A percentile compares a stretch with the other conserved stretches of the same genome.
phyloP scores from a whole-genome alignment of 1,284 basidiomycete species.

The Leccinum subatratum region DNA sequence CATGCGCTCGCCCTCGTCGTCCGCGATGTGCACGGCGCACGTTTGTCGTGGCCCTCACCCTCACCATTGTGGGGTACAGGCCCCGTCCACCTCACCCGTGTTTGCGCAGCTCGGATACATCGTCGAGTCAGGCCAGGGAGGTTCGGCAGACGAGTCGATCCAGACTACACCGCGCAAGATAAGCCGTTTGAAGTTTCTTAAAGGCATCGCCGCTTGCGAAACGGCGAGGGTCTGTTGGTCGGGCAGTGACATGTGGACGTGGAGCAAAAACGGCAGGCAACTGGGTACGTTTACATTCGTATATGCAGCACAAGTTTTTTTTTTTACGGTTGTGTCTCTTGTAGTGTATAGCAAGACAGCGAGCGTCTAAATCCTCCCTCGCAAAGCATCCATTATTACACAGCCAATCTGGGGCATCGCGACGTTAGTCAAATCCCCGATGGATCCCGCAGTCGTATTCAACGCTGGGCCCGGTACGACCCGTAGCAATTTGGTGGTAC shows the following conservation, averaged over 20 bases:
- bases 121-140: slow-evolving; percentile 53
- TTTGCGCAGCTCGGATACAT: slow-evolving; percentile 87
- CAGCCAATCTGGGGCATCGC: slow-evolving; percentile 67
- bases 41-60: too few relatives aligned
- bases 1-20: too few relatives aligned
- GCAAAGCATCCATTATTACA: slow-evolving; percentile 77
- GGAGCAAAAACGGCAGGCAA: slow-evolving; percentile 95
- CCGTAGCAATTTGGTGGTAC: slow-evolving; percentile 7
- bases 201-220: slow-evolving; percentile 84
- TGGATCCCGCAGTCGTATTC: slow-evolving; percentile 6
- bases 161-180: slow-evolving; percentile 78
- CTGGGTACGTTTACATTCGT: slow-evolving; percentile 52
- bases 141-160: slow-evolving; percentile 50
- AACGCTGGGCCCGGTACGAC: not conserved
- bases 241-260: slow-evolving; percentile 80
- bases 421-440: slow-evolving; percentile 54
- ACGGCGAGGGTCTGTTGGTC: slow-evolving; percentile 92
- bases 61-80: too few relatives aligned
- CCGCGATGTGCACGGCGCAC: too few relatives aligned
- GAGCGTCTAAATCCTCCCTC: slow-evolving; percentile 75
- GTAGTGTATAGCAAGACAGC: slow-evolving; percentile 71
- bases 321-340: not conserved
- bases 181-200: slow-evolving; percentile 68
- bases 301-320: not conserved
- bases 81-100: too few relatives aligned